phyloP scores from a whole-genome alignment of 257 asterid genomes.

The Misopates orontium region DNA sequence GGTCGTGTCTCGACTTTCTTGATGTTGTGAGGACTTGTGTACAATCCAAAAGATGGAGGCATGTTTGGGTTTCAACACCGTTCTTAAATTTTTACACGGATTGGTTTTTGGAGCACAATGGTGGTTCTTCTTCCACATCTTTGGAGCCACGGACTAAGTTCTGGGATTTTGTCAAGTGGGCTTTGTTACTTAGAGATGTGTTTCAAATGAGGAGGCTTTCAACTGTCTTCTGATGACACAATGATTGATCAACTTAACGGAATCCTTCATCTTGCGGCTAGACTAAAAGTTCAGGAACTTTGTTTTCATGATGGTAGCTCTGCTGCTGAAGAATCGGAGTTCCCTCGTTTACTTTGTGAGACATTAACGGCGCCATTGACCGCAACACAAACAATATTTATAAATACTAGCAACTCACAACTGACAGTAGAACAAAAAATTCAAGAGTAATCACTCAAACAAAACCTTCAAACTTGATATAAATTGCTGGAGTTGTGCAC shows the following conservation, averaged over 20 bases:
- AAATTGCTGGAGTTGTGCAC: too few species aligned
- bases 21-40: slow-evolving; percentile 27
- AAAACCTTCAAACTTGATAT: too few species aligned
- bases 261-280: slow-evolving; percentile 22
- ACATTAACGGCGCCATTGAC: slow-evolving; percentile 13
- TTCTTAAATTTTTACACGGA: slow-evolving; percentile 26
- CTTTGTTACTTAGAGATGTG: slow-evolving; percentile 17
- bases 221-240: slow-evolving; percentile 18
- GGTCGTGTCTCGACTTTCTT: slow-evolving; percentile 14
- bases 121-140: background rate
- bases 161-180: slow-evolving; percentile 31
- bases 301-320: slow-evolving; percentile 27
- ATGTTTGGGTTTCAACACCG: slow-evolving; percentile 24
- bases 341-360: slow-evolving; percentile 30
- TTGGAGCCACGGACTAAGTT: slow-evolving; percentile 20
- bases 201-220: slow-evolving; percentile 18
- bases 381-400: too few species aligned
- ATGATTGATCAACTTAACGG: slow-evolving; percentile 16
- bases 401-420: too few species aligned
- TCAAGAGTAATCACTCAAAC: too few species aligned
- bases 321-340: background rate
- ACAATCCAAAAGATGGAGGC: slow-evolving; percentile 33
- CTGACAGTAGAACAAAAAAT: too few species aligned
- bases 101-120: slow-evolving; percentile 20
- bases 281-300: slow-evolving; percentile 25